phyloP scores from a whole-genome alignment of 345 rosid species.

The Rhizophora apiculata region DNA sequence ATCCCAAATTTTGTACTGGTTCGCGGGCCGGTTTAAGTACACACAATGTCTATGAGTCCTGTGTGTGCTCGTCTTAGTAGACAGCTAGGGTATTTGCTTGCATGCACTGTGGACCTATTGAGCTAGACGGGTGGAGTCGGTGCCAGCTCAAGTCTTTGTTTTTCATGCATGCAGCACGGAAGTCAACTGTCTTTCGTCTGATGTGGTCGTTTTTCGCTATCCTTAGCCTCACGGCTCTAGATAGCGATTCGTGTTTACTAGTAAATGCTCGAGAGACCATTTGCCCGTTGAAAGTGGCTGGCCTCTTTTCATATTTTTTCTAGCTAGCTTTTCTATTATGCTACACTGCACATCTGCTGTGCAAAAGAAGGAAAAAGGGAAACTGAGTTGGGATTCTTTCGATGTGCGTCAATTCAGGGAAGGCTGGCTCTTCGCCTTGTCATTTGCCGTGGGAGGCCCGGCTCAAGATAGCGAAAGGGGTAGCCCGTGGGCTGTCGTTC shows the following conservation, averaged over 20 bases:
- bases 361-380: too few relatives aligned
- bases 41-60: too few relatives aligned
- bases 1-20: not conserved
- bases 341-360: too few relatives aligned
- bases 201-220: constrained; percentile 12
- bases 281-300: not conserved
- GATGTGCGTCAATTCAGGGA: constrained; percentile 41
- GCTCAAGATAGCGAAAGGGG: constrained; percentile 72
- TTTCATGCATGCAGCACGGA: constrained; percentile 41
- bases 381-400: not conserved
- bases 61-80: constrained; percentile 29
- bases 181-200: constrained; percentile 14
- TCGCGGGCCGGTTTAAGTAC: too few relatives aligned
- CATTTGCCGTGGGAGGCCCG: constrained; percentile 85
- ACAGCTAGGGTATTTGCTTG: constrained; percentile 5
- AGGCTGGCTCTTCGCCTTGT: constrained; percentile 79
- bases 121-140: constrained; percentile 45
- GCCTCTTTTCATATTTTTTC: not conserved
- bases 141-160: constrained; percentile 48
- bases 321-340: too few relatives aligned
- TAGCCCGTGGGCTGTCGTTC: constrained; percentile 73
- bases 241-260: constrained; percentile 27
- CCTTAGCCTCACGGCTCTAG: constrained; percentile 40
- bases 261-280: not conserved
- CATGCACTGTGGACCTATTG: constrained; percentile 16